phyloP scores from a whole-genome alignment of 1,284 basidiomycete species.

The Calocybe gambosa region DNA sequence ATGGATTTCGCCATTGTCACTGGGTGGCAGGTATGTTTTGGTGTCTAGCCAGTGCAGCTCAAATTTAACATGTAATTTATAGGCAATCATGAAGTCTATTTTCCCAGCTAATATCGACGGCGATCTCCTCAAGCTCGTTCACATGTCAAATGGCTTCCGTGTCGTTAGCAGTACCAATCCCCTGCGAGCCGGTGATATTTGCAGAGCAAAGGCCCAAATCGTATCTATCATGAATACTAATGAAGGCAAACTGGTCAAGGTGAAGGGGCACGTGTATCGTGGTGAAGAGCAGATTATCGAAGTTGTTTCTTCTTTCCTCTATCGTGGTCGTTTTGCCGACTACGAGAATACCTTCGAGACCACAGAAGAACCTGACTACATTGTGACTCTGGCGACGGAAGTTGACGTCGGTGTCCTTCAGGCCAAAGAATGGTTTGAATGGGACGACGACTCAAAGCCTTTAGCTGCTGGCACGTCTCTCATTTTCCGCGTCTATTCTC shows the following conservation, averaged over 20 bases:
- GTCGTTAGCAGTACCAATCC: conserved; percentile 75
- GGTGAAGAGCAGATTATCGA: conserved; percentile 81
- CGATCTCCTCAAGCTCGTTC: conserved; percentile 92
- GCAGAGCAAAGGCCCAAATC: conserved; percentile 86
- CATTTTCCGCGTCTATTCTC: conserved; percentile 84
- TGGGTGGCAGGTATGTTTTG: conserved; percentile 80
- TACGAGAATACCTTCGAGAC: conserved; percentile 96
- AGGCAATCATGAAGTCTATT: conserved; percentile 96
- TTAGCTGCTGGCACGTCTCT: conserved; percentile 78
- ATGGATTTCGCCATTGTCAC: conserved; percentile 99
- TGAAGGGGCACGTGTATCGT: conserved; percentile 82
- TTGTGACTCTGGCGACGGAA: conserved; percentile 71
- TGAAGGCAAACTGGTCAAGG: conserved; percentile 91
- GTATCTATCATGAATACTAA: conserved; percentile 88
- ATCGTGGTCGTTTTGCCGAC: conserved; percentile 91
- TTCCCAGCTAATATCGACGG: conserved; percentile 91
- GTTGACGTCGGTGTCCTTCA: conserved; percentile 86
- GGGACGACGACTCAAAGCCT: conserved; percentile 80
- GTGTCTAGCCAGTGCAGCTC: not conserved
- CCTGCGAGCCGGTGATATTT: conserved; percentile 83
- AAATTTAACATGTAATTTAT: conserved; percentile 11
- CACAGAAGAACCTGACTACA: conserved; percentile 83
- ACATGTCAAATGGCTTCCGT: conserved; percentile 95
- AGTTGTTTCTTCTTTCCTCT: conserved; percentile 93
- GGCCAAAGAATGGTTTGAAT: conserved; percentile 98